These are phyloP conservation scores for Solanum gracilifrons DNA, from an alignment of 257 asterid species.

Conservation along the genomic window DNA sequence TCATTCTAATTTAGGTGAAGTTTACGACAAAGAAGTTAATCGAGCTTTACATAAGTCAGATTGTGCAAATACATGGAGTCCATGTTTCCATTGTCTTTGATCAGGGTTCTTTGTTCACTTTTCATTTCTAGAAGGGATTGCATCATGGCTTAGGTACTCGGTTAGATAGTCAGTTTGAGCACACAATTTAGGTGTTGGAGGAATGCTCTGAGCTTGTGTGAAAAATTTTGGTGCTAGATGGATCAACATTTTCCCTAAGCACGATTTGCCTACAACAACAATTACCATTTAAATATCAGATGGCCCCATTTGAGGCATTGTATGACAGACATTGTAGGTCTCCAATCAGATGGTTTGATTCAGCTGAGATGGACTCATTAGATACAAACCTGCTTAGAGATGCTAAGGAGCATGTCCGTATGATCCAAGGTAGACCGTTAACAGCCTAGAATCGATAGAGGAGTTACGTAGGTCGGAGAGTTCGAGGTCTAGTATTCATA, in stretches of 20 bases:
- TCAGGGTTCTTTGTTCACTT: neutral
- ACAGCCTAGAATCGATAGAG: neutral
- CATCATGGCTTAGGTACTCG: neutral
- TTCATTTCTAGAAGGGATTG: neutral
- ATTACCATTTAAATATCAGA: neutral
- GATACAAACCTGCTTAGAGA: neutral
- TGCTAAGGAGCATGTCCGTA: accelerated
- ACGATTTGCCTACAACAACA: neutral
- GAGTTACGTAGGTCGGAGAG: neutral
- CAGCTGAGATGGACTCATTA: neutral
- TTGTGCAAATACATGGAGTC: neutral
- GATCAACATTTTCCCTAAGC: neutral
- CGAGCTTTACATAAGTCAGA: neutral
- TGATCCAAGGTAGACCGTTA: neutral
- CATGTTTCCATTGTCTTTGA: neutral
- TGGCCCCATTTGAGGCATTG: neutral
- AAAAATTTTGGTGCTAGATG: neutral
- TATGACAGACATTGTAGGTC: too few relatives aligned
- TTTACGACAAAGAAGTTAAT: neutral
- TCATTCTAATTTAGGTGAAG: neutral
- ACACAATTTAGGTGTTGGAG: neutral
- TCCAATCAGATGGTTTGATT: neutral
- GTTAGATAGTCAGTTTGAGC: neutral
- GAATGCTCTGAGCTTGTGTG: neutral
- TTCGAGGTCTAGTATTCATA: neutral